A percentile compares a stretch with the other conserved stretches of the same genome.
These are phyloP conservation scores for Cinchona pubescens DNA, from an alignment of 257 asterid species.

Conservation along the genomic window DNA sequence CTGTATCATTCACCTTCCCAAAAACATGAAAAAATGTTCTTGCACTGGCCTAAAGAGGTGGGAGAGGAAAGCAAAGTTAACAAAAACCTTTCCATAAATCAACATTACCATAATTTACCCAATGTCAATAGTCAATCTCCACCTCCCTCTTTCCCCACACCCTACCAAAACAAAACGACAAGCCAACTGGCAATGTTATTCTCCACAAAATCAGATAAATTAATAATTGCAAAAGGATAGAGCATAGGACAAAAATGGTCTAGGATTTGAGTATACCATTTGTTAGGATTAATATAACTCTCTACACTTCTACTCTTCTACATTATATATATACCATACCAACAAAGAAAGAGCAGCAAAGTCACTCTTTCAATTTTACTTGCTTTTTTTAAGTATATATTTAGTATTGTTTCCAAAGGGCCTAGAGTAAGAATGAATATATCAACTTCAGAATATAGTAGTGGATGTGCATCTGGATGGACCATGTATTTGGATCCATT, in stretches of 20 bases:
- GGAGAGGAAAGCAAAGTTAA: not conserved
- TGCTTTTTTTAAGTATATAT: slow-evolving; percentile 11
- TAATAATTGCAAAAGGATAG: slow-evolving; percentile 40
- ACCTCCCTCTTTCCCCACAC: not conserved
- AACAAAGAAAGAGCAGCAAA: slow-evolving; percentile 16
- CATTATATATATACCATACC: slow-evolving; percentile 40
- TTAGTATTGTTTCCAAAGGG: not conserved
- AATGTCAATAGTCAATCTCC: slow-evolving; percentile 16
- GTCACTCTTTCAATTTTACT: not conserved
- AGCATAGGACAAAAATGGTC: slow-evolving; percentile 58
- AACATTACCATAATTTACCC: slow-evolving; percentile 9
- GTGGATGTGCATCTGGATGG: slow-evolving; percentile 96
- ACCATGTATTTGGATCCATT: slow-evolving; percentile 72
- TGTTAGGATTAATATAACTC: slow-evolving; percentile 39
- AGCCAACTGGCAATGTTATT: slow-evolving; percentile 81
- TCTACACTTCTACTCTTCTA: slow-evolving; percentile 12
- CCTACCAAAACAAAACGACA: slow-evolving; percentile 22
- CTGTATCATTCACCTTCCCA: slow-evolving; percentile 11
- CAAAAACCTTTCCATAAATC: slow-evolving; percentile 10
- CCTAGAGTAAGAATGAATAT: slow-evolving; percentile 39
- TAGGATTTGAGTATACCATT: slow-evolving; percentile 46
- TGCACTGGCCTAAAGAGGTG: slow-evolving; percentile 9
- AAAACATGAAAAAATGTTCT: slow-evolving; percentile 19
- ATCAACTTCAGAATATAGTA: slow-evolving; percentile 66
- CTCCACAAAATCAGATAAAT: slow-evolving; percentile 50